Percentiles rank a stretch among this genome's conserved stretches.
Conservation (phyloP, 805 yeast genomes). For the Kazachstania viticola region DNA sequence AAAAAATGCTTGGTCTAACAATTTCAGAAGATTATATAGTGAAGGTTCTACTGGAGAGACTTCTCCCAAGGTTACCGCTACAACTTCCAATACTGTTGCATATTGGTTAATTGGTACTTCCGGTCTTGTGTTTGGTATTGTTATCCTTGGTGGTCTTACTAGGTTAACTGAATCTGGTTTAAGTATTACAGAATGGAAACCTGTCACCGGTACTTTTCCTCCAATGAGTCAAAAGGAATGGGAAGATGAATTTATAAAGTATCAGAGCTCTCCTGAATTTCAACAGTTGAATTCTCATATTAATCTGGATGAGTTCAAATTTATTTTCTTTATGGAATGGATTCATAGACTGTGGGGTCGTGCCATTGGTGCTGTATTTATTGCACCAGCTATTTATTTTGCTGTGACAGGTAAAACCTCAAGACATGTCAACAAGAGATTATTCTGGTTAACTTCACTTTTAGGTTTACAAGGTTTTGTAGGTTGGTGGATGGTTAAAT, state of each 20-base stretch:
- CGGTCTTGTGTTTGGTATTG: slow-evolving; percentile 85
- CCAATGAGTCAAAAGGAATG: slow-evolving; percentile 74
- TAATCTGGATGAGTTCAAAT: slow-evolving; percentile 83
- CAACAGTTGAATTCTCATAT: slow-evolving; percentile 72
- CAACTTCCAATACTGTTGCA: slow-evolving; percentile 51
- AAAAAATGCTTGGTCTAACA: no score
- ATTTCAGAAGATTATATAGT: no score
- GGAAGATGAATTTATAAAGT: slow-evolving; percentile 74
- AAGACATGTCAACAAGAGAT: slow-evolving; percentile 50
- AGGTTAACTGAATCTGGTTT: slow-evolving; percentile 92
- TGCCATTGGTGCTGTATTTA: slow-evolving; percentile 71
- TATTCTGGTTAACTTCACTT: slow-evolving; percentile 61
- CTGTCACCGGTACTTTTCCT: slow-evolving; percentile 90
- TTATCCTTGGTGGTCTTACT: slow-evolving; percentile 91
- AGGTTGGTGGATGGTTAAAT: slow-evolving; percentile 99
- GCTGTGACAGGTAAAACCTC: slow-evolving; percentile 56
- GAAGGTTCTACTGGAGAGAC: neutral
- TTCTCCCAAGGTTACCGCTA: slow-evolving; percentile 2
- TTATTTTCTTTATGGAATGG: slow-evolving; percentile 97
- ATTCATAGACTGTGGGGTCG: slow-evolving; percentile 88
- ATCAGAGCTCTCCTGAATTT: slow-evolving; percentile 83
- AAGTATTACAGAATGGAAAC: slow-evolving; percentile 97
- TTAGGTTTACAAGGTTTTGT: slow-evolving; percentile 90
- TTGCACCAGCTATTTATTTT: slow-evolving; percentile 78
- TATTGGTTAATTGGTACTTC: slow-evolving; percentile 85